These are phyloP conservation scores for Alternaria dauci DNA, from an alignment of 2,329 filamentous ascomycete genomes.

Conservation along the genomic window DNA sequence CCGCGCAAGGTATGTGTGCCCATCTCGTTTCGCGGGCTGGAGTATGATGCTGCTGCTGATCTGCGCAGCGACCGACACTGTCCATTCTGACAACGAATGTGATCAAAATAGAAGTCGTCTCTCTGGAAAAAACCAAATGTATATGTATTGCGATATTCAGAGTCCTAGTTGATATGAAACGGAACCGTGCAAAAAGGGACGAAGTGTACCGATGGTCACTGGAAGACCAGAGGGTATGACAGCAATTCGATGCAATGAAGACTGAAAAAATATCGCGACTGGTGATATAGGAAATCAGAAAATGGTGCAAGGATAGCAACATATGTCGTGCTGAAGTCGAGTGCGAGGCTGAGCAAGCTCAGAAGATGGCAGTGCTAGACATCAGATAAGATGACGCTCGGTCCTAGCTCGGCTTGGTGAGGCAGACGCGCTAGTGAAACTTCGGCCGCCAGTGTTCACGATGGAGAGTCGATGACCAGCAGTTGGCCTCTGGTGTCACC, in stretches of 20 bases:
- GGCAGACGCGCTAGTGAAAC: conserved; percentile 21
- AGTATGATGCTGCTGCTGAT: background rate
- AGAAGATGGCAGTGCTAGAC: background rate
- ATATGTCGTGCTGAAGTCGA: background rate
- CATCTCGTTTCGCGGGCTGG: background rate
- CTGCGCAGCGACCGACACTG: background rate
- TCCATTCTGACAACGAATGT: background rate
- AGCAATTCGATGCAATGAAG: background rate
- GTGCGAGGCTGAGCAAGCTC: background rate
- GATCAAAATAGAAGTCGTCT: background rate
- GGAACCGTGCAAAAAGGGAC: background rate
- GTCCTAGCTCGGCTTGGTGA: conserved; percentile 3
- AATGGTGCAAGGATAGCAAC: background rate
- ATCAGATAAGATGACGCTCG: conserved; percentile 17
- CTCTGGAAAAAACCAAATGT: background rate
- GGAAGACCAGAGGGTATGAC: background rate
- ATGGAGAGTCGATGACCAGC: conserved; percentile 12
- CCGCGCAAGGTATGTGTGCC: background rate
- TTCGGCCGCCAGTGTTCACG: conserved; percentile 18
- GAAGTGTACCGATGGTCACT: background rate
- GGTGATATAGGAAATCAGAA: background rate
- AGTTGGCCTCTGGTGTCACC: background rate
- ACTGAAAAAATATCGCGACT: background rate
- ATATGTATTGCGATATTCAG: background rate
- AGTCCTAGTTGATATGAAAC: background rate